Conservation (phyloP, 108 stramenopile species). For the Bacterosira constricta region DNA sequence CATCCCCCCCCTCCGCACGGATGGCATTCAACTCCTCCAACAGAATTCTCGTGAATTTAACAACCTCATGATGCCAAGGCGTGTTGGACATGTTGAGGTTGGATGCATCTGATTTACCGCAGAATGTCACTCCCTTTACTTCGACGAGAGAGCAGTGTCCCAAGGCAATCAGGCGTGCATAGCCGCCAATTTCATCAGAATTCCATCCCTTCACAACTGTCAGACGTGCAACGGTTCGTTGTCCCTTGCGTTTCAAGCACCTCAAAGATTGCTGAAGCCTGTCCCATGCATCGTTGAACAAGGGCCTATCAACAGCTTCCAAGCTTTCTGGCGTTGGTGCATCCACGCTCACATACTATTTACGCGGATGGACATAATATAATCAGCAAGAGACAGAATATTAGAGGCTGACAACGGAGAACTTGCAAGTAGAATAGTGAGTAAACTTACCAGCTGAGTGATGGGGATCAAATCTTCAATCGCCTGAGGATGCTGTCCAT, state of each 20-base stretch:
- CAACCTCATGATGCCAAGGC: constrained; percentile 96
- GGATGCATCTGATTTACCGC: constrained; percentile 94
- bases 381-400: constrained; percentile 1
- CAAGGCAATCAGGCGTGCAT: constrained; percentile 89
- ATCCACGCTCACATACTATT: constrained; percentile 87
- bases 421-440: not conserved
- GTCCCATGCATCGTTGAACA: constrained; percentile 97
- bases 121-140: constrained; percentile 97
- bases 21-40: constrained; percentile 64
- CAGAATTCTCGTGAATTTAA: constrained; percentile 67
- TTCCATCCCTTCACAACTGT: constrained; percentile 98
- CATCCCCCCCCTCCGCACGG: constrained; percentile 60
- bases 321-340: constrained; percentile 92
- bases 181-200: constrained; percentile 89
- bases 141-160: constrained; percentile 92
- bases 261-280: constrained; percentile 76
- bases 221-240: constrained; percentile 94
- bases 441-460: constrained; percentile 74
- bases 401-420: not conserved
- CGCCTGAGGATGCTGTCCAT: constrained; percentile 95
- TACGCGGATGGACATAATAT: not conserved
- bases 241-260: constrained; percentile 82
- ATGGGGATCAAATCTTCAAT: constrained; percentile 89
- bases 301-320: constrained; percentile 91
- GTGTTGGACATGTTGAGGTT: constrained; percentile 96